Evolutionary conservation across 176 grass and related monocot species (phyloP), one percentile per base, ranked within the genome.

Genomic region (Calamus simplicifolius): DNA sequence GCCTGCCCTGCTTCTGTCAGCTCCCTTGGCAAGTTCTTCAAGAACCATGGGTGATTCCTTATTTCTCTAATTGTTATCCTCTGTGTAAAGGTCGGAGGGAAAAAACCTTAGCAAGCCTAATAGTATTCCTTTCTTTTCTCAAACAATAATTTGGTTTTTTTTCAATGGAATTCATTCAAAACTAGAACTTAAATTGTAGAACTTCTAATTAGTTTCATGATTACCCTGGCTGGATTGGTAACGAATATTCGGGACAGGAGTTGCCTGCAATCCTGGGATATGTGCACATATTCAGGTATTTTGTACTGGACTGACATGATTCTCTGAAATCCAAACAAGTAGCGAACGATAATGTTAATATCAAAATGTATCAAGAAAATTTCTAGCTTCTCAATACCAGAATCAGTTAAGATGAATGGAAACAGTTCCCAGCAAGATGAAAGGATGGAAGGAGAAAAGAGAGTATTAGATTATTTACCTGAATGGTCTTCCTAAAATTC

Each of bases 31-130:
- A 96, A 74, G 66, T 96, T 96, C 75, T 96, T 96, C 48, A 96
- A 69, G 65, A 96, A 96, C 92, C 92, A 96, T 19, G 92, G 86
- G 65, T 96, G 92, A 63, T 96, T 96, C 62, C 92, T 88, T 63
- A 96, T 96, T 68, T 96, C 92, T 65, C 92, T 86, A 16, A 96
- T 88, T 5, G 92, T 82, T 74, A 96, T 90, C 76, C 92, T 96
- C 92, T 96, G 83, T 28, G 63, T 29, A 38, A 28, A 68, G 18
- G 0, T 26, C 21, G 30, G 35, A 56, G n/a, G 54, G 12, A 68
- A 23, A 3, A 29, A 35, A 19, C 25, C 31, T 38, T 38, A 38
- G 31, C 6, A 38, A 38, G 6, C 31, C 31, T 38, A 38, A 31
- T 5, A 10, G 31, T 38, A 38, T 38, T 38, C 7, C 7, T 38